Percentiles rank a stretch among this genome's conserved stretches.
These are phyloP conservation scores for Peziza echinospora DNA, from an alignment of 495 filamentous ascomycete species.

Conservation along the genomic window DNA sequence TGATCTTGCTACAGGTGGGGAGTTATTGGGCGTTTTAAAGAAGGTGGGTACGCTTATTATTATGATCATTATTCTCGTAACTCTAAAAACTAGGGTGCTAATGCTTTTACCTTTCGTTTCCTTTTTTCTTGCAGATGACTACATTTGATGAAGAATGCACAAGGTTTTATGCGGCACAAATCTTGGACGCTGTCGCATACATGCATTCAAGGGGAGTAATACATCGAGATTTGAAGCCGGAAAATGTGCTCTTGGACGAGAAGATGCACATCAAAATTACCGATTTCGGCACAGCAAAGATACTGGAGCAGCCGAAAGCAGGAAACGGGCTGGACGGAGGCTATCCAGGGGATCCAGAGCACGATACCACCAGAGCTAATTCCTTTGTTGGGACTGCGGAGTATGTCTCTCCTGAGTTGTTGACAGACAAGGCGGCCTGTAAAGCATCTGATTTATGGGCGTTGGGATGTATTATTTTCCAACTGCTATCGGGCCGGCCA, in stretches of 20 bases:
- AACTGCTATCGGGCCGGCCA: slow-evolving; percentile 75
- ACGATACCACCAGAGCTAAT: slow-evolving; percentile 51
- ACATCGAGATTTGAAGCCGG: slow-evolving; percentile 90
- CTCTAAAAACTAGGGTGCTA: background rate
- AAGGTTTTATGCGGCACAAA: slow-evolving; percentile 85
- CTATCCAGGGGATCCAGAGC: slow-evolving; percentile 25
- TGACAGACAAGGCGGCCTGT: slow-evolving; percentile 89
- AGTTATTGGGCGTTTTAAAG: slow-evolving; percentile 81
- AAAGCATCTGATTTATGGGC: slow-evolving; percentile 98
- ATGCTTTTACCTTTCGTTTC: background rate
- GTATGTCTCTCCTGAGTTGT: slow-evolving; percentile 89
- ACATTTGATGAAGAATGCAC: slow-evolving; percentile 95
- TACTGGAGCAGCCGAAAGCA: slow-evolving; percentile 44
- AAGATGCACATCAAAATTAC: slow-evolving; percentile 98
- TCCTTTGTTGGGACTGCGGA: slow-evolving; percentile 98
- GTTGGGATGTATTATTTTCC: slow-evolving; percentile 98
- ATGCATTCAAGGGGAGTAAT: slow-evolving; percentile 96
- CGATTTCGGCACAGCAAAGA: slow-evolving; percentile 94
- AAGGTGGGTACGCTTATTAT: slow-evolving; percentile 23
- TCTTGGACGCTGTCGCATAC: slow-evolving; percentile 88
- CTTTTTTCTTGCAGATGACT: slow-evolving; percentile 32
- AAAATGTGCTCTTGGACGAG: slow-evolving; percentile 87
- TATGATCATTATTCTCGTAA: background rate
- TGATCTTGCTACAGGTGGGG: slow-evolving; percentile 80
- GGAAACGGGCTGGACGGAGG: slow-evolving; percentile 9